Conservation (phyloP, 176 grass and related monocot genomes). For the Rhipidocladum racemiflorum region DNA sequence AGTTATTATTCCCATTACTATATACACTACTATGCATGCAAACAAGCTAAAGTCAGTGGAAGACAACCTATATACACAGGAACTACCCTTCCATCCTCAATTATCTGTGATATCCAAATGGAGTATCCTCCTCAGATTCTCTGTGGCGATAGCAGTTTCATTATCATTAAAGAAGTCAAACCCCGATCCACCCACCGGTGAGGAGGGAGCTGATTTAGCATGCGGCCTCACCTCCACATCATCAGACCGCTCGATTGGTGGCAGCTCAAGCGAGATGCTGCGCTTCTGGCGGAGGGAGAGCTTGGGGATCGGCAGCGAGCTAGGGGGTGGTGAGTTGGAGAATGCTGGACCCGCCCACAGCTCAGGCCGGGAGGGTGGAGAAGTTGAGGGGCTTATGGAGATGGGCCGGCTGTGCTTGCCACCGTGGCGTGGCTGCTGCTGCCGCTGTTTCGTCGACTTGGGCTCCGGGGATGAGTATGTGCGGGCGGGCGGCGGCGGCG, state of each 20-base stretch:
- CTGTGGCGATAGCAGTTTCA: slow-evolving; percentile 48
- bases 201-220: slow-evolving; percentile 76
- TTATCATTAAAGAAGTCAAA: slow-evolving; percentile 42
- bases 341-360: slow-evolving; percentile 71
- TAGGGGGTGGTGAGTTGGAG: slow-evolving; percentile 74
- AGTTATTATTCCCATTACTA: slow-evolving; percentile 13
- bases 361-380: slow-evolving; percentile 43
- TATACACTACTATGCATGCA: slow-evolving; percentile 41
- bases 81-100: slow-evolving; percentile 24
- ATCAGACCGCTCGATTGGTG: slow-evolving; percentile 23
- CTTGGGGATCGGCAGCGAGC: slow-evolving; percentile 65
- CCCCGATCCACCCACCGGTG: slow-evolving; percentile 41
- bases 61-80: slow-evolving; percentile 32
- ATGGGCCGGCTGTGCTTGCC: slow-evolving; percentile 49
- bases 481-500: neutral
- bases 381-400: slow-evolving; percentile 37
- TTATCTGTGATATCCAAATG: slow-evolving; percentile 48
- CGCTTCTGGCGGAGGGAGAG: slow-evolving; percentile 72
- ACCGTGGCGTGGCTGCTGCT: slow-evolving; percentile 25
- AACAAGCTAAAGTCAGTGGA: slow-evolving; percentile 15
- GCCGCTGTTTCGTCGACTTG: slow-evolving; percentile 27
- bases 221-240: slow-evolving; percentile 22
- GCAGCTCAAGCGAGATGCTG: slow-evolving; percentile 66
- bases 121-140: slow-evolving; percentile 88
- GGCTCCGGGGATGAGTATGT: slow-evolving; percentile 28